phyloP scores from a whole-genome alignment of 805 yeast genomes.

The Clavispora santaluciae region DNA sequence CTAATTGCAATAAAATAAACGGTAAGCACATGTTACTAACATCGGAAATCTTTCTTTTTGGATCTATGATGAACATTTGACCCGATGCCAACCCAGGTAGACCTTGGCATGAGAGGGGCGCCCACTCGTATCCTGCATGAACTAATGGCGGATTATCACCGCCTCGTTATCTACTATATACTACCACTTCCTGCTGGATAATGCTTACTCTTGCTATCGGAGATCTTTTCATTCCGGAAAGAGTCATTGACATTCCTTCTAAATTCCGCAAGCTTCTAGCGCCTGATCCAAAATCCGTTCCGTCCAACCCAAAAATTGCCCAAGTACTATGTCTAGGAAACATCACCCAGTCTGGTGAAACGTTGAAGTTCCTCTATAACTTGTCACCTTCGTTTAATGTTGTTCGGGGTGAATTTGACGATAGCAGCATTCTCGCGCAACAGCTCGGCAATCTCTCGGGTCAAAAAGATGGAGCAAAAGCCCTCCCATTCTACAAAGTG shows the following conservation, averaged over 20 bases:
- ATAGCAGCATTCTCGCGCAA: slow-evolving; percentile 33
- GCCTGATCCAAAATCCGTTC: slow-evolving; percentile 48
- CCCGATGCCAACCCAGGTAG: no score
- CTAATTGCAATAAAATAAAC: not conserved
- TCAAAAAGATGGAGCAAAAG: slow-evolving; percentile 4
- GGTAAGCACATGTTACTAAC: not conserved
- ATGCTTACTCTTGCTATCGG: slow-evolving; percentile 69
- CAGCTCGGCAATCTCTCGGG: slow-evolving; percentile 20
- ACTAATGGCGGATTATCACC: not conserved
- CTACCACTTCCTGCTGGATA: not conserved
- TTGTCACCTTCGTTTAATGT: slow-evolving; percentile 69
- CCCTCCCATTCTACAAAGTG: slow-evolving; percentile 58
- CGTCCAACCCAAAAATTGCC: slow-evolving; percentile 59
- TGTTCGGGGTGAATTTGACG: slow-evolving; percentile 83
- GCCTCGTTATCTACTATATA: not conserved
- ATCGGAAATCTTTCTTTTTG: no score
- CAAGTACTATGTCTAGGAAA: slow-evolving; percentile 87
- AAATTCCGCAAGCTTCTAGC: slow-evolving; percentile 71
- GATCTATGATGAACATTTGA: no score
- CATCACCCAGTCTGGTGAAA: slow-evolving; percentile 60
- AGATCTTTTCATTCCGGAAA: slow-evolving; percentile 84
- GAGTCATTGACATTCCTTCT: slow-evolving; percentile 59
- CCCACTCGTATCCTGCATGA: not conserved
- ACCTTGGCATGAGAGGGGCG: no score
- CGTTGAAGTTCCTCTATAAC: slow-evolving; percentile 58